Evolutionary conservation across 108 stramenopile species (phyloP).

Genomic region (Schizochytrium sp.): DNA sequence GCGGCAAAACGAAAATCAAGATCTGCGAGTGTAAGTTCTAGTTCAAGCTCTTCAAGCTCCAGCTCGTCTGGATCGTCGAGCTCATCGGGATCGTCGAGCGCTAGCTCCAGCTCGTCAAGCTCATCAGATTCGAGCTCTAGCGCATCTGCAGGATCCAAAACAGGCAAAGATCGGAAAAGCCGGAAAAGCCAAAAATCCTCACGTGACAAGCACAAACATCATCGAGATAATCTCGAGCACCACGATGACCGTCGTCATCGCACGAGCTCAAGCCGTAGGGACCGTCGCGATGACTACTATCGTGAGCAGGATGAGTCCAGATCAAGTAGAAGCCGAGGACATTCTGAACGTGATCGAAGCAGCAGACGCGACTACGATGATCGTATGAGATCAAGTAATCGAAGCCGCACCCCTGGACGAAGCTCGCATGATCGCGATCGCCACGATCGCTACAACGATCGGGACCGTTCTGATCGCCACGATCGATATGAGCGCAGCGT

Average conservation of each 20-base stretch:
- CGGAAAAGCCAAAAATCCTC: neutral
- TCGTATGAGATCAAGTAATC: neutral
- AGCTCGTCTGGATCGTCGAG: neutral
- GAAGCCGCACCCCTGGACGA: neutral
- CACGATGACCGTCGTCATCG: neutral
- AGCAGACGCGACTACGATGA: neutral
- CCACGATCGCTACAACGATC: neutral
- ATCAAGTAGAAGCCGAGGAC: too few species aligned
- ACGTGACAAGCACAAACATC: neutral
- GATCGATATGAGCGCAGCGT: neutral
- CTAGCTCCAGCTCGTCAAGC: neutral
- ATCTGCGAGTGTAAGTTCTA: too few species aligned
- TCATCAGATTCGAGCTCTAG: neutral
- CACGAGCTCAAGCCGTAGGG: neutral
- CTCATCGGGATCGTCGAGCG: neutral
- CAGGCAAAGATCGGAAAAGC: neutral
- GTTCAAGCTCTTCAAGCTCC: too few species aligned
- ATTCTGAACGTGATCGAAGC: too few species aligned
- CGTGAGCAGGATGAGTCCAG: too few species aligned
- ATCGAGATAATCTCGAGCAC: neutral
- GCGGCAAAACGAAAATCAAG: too few species aligned
- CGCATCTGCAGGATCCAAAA: neutral
- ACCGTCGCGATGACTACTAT: conserved; percentile 9
- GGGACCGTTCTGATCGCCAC: neutral
- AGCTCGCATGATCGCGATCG: neutral